A percentile compares a stretch with the other conserved stretches of the same genome.
phyloP scores from a whole-genome alignment of 2,329 filamentous ascomycete genomes.

The Fusarium brevicatenulatum region DNA sequence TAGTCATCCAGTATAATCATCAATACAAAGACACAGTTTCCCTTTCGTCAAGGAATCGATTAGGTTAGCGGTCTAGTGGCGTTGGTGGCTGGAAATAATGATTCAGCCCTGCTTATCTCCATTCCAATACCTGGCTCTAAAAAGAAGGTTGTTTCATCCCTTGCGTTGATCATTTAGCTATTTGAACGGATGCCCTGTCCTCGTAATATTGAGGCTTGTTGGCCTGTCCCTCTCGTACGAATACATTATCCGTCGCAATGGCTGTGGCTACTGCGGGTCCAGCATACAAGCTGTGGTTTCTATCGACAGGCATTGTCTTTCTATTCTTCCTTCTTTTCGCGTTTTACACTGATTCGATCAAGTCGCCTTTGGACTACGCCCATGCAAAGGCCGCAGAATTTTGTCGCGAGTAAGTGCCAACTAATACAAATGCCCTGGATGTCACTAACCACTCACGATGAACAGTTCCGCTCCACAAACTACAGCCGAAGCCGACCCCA shows the following conservation, averaged over 20 bases:
- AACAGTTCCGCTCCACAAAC: neutral
- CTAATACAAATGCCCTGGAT: rapidly evolving
- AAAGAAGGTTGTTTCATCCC: neutral
- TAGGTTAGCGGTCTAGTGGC: neutral
- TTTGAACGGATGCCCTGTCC: neutral
- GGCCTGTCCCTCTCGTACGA: no score
- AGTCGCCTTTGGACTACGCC: neutral
- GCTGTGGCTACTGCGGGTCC: neutral
- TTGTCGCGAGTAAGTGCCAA: neutral
- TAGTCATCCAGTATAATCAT: rapidly evolving
- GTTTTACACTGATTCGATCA: neutral
- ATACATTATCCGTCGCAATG: neutral
- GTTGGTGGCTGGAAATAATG: neutral
- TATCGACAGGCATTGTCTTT: neutral
- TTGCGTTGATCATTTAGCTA: neutral
- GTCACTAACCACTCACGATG: neutral
- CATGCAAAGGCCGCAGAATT: neutral
- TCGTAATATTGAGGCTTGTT: neutral
- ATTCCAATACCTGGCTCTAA: neutral
- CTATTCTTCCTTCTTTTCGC: neutral
- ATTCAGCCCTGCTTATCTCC: neutral
- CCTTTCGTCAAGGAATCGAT: no score
- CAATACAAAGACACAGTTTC: neutral
- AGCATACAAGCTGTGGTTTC: neutral
- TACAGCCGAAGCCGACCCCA: neutral